These are phyloP conservation scores for Nidula niveotomentosa DNA, from an alignment of 1,284 basidiomycete species.

Conservation along the genomic window DNA sequence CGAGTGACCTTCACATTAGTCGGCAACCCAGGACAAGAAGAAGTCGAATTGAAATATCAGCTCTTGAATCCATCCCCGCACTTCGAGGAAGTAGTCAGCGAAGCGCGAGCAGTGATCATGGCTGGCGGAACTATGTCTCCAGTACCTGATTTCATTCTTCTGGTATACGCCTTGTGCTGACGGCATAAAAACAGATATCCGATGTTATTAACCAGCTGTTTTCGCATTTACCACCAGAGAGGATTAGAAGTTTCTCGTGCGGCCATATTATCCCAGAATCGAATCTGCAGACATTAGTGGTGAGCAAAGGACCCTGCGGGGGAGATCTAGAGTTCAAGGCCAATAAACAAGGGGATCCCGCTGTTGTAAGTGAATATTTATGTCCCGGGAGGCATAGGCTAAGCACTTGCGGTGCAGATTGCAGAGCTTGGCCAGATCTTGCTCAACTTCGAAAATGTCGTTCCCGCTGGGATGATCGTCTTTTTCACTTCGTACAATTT, in stretches of 20 bases:
- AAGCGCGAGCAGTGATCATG: conserved; percentile 81
- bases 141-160: conserved; percentile 36
- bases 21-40: conserved; percentile 35
- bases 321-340: conserved; percentile 84
- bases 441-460: conserved; percentile 74
- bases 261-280: conserved; percentile 88
- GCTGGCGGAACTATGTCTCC: conserved; percentile 99
- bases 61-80: conserved; percentile 92
- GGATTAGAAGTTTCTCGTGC: conserved; percentile 83
- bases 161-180: no score
- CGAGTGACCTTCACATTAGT: conserved; percentile 55
- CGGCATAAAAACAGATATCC: conserved; percentile 60
- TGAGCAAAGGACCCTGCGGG: conserved; percentile 79
- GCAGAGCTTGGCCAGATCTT: conserved; percentile 85
- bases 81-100: conserved; percentile 81
- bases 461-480: conserved; percentile 89
- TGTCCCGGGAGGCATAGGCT: no score
- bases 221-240: conserved; percentile 58
- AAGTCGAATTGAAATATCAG: conserved; percentile 84
- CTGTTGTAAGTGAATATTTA: conserved; percentile 46
- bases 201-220: conserved; percentile 89
- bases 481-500: conserved; percentile 95
- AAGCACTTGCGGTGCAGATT: conserved; percentile 43
- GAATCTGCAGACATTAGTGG: conserved; percentile 80
- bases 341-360: conserved; percentile 69